phyloP scores from a whole-genome alignment of 192 early-diverging fungal species.

The Gaertneriomyces semiglobifer region DNA sequence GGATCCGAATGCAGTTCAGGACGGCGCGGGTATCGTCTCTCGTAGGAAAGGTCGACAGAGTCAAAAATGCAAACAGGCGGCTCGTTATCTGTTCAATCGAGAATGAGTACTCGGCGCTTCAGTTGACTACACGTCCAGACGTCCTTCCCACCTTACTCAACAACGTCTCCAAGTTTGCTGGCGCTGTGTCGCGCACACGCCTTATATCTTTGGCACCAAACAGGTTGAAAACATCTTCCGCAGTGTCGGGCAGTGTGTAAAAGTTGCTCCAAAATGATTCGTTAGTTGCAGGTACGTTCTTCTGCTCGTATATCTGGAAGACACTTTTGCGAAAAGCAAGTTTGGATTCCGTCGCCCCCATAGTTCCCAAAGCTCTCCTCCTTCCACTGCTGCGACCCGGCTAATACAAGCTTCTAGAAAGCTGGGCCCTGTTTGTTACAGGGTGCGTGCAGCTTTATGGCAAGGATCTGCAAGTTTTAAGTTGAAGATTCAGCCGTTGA shows the following conservation, averaged over 20 bases:
- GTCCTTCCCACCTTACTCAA: slow-evolving; percentile 58
- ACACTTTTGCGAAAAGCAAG: slow-evolving; percentile 84
- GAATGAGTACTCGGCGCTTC: slow-evolving; percentile 50
- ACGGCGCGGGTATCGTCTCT: slow-evolving; percentile 60
- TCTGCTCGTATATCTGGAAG: slow-evolving; percentile 77
- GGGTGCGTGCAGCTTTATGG: too few relatives aligned
- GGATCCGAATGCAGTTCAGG: slow-evolving; percentile 76
- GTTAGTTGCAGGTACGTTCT: slow-evolving; percentile 12
- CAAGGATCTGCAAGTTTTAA: too few relatives aligned
- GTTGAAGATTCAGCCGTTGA: too few relatives aligned
- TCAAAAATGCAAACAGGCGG: slow-evolving; percentile 21
- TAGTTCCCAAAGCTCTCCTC: slow-evolving; percentile 22
- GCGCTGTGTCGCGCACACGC: slow-evolving; percentile 66
- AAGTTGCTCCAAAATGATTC: slow-evolving; percentile 52
- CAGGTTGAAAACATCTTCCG: slow-evolving; percentile 84
- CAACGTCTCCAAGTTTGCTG: slow-evolving; percentile 74
- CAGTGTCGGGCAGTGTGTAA: slow-evolving; percentile 66
- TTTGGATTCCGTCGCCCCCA: slow-evolving; percentile 88
- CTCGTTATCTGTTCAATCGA: slow-evolving; percentile 10
- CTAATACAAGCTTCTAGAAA: too few relatives aligned
- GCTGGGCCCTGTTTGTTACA: too few relatives aligned
- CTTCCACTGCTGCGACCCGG: too few relatives aligned
- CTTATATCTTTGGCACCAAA: slow-evolving; percentile 81
- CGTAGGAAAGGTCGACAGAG: slow-evolving; percentile 35
- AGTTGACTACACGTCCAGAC: slow-evolving; percentile 62